phyloP scores from a whole-genome alignment of 768 basidiomycete genomes.

The Amanita muscaria region DNA sequence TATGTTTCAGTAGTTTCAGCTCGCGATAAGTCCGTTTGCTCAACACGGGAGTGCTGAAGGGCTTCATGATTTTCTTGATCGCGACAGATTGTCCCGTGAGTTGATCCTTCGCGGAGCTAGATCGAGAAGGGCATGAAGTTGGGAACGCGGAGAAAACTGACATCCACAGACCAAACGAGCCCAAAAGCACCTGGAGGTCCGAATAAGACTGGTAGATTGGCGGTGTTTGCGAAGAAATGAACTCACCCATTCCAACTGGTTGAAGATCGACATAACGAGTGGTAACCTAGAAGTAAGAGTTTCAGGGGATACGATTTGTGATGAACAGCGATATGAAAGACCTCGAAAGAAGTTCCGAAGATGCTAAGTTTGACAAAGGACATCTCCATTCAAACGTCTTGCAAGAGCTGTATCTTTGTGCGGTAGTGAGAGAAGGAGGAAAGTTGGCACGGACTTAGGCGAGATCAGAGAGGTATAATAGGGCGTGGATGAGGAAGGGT shows the following conservation, averaged over 20 bases:
- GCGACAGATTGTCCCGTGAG: constrained; percentile 90
- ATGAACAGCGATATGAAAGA: constrained; percentile 22
- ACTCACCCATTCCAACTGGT: constrained; percentile 96
- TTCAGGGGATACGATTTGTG: constrained; percentile 12
- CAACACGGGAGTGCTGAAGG: constrained; percentile 97
- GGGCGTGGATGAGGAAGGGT: constrained; percentile 8
- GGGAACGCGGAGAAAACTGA: constrained; percentile 5
- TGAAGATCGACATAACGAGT: constrained; percentile 99
- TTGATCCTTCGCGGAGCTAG: constrained; percentile 90
- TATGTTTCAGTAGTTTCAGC: constrained; percentile 95
- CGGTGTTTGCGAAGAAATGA: constrained; percentile 6
- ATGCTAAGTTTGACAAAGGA: constrained; percentile 98
- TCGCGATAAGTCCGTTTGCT: constrained; percentile 97
- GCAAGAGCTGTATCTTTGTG: constrained; percentile 11
- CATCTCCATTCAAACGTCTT: constrained; percentile 34
- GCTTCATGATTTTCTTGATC: constrained; percentile 99
- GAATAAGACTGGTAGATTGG: constrained; percentile 11
- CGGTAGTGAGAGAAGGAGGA: constrained; percentile 10
- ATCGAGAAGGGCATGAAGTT: constrained; percentile 6
- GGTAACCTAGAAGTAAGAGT: constrained; percentile 58
- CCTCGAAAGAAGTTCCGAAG: constrained; percentile 97
- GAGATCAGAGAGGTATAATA: too few species aligned
- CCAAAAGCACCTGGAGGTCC: constrained; percentile 76
- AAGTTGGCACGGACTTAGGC: too few species aligned
- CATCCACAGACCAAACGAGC: constrained; percentile 75